A percentile compares a stretch with the other conserved stretches of the same genome.
phyloP scores from a whole-genome alignment of 257 asterid genomes.

The Anisodus tanguticus region DNA sequence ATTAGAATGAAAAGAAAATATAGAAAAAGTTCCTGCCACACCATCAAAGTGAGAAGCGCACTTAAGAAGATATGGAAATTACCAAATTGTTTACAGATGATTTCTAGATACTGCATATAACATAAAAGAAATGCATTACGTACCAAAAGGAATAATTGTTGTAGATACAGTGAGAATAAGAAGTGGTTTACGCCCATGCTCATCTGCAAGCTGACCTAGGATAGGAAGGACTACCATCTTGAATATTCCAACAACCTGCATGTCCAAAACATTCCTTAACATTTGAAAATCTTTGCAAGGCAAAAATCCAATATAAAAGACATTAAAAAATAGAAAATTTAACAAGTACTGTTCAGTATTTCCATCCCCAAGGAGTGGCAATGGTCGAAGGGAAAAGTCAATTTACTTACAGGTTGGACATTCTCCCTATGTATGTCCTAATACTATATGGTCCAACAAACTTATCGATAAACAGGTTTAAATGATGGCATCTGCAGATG shows the following conservation, averaged over 20 bases:
- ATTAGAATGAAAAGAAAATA: not conserved
- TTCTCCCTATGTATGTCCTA: not conserved
- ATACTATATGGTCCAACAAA: not conserved
- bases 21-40: not conserved
- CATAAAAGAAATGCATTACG: constrained; percentile 30
- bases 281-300: not conserved
- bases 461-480: not conserved
- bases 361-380: not conserved
- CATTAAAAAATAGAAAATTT: too few relatives aligned
- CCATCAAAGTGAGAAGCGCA: not conserved
- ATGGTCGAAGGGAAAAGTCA: not conserved
- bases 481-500: not conserved
- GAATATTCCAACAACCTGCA: constrained; percentile 84
- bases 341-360: not conserved
- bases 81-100: not conserved
- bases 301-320: not conserved
- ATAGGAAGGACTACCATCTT: constrained; percentile 88
- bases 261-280: constrained; percentile 20
- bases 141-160: constrained; percentile 80
- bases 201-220: constrained; percentile 93
- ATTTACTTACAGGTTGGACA: not conserved
- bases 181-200: constrained; percentile 87
- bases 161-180: constrained; percentile 83
- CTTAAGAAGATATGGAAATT: not conserved
- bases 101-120: constrained; percentile 19